Evolutionary conservation across 139 green algal species (phyloP).

Genomic region (Marvania coccoides): DNA sequence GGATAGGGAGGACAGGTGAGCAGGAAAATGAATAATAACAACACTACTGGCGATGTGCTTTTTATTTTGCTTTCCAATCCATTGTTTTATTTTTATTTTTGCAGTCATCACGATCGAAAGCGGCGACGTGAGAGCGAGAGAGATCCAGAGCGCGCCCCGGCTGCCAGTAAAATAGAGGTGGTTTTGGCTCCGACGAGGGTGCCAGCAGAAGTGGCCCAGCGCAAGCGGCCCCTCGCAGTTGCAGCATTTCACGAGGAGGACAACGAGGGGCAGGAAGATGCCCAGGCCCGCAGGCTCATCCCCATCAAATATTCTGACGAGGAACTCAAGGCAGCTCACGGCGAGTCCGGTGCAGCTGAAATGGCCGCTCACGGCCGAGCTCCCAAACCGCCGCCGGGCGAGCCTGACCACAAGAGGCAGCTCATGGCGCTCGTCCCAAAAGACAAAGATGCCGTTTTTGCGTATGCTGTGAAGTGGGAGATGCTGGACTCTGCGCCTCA

Average conservation of each 20-base stretch:
- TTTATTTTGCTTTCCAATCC: too few species aligned
- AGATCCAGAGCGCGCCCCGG: neutral
- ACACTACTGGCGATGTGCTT: neutral
- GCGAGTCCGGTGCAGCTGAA: neutral
- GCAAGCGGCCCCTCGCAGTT: neutral
- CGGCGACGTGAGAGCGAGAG: too few species aligned
- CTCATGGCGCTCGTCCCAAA: conserved; percentile 77
- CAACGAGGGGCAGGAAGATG: conserved; percentile 56
- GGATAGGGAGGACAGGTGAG: neutral
- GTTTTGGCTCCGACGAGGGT: neutral
- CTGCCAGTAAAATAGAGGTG: neutral
- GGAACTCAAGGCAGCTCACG: conserved; percentile 44
- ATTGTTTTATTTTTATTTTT: too few species aligned
- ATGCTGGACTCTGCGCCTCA: conserved; percentile 42
- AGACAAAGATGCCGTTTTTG: conserved; percentile 58
- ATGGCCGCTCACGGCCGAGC: neutral
- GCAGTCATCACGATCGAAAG: too few species aligned
- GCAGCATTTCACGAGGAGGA: conserved; percentile 64
- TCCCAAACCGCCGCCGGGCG: neutral
- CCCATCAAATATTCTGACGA: conserved; percentile 64
- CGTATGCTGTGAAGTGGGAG: conserved; percentile 66
- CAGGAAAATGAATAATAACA: neutral
- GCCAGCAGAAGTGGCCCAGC: conserved; percentile 10
- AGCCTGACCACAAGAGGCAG: conserved; percentile 17
- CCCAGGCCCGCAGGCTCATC: conserved; percentile 52